Percentiles rank a stretch among this genome's conserved stretches.
phyloP scores from a whole-genome alignment of 228 moss, liverwort and hornwort genomes.

The Sphagnum fallax region DNA sequence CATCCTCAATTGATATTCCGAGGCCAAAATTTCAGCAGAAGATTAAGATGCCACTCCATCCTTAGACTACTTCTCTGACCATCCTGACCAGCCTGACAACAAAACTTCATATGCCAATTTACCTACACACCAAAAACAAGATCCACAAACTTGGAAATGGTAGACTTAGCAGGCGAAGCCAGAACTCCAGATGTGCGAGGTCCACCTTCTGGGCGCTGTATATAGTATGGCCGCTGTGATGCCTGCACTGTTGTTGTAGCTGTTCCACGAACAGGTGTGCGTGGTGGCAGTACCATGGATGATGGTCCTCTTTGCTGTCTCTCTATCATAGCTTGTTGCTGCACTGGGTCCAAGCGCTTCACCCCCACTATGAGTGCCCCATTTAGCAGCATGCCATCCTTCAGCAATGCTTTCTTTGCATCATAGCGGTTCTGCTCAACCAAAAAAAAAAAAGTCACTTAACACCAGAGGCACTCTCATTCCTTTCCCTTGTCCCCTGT shows the following conservation, averaged over 20 bases:
- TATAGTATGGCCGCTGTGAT: constrained; percentile 46
- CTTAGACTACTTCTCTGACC: not conserved
- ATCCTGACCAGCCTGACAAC: not conserved
- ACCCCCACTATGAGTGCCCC: constrained; percentile 89
- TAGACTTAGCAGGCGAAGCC: constrained; percentile 88
- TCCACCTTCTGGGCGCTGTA: constrained; percentile 49
- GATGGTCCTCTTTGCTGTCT: constrained; percentile 17
- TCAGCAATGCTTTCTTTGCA: constrained; percentile 90
- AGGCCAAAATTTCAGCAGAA: constrained; percentile 5
- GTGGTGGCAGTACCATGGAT: constrained; percentile 45
- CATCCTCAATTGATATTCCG: too few species aligned
- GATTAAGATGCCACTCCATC: not conserved
- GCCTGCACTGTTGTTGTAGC: constrained; percentile 24
- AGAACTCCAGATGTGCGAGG: constrained; percentile 59
- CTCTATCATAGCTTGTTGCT: constrained; percentile 63
- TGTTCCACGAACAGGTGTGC: constrained; percentile 36
- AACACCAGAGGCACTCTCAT: not conserved
- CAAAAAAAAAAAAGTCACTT: not conserved
- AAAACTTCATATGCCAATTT: too few species aligned
- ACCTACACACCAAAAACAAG: constrained; percentile 80
- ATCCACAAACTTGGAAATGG: constrained; percentile 80
- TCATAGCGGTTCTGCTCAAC: constrained; percentile 67
- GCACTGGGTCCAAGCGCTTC: constrained; percentile 72
- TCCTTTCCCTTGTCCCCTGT: too few species aligned
- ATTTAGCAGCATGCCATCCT: constrained; percentile 80